Evolutionary conservation across 108 stramenopile species (phyloP).

Genomic region (Stephanodiscus minutulus): DNA sequence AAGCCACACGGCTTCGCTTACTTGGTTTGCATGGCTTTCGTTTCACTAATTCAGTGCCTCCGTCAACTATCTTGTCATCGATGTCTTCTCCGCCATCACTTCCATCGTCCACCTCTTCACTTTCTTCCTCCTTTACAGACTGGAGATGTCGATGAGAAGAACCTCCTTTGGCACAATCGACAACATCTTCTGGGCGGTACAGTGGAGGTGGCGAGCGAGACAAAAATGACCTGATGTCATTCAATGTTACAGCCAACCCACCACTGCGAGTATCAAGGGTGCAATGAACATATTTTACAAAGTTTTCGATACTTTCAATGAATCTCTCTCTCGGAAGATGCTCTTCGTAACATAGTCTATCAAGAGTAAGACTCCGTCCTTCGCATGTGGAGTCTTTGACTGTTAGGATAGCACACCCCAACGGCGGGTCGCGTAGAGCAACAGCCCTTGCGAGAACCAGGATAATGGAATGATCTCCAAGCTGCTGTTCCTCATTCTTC

Average conservation of each 20-base stretch:
- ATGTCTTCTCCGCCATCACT: conserved; percentile 26
- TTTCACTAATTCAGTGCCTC: conserved; percentile 11
- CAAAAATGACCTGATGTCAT: conserved; percentile 9
- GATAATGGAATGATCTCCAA: conserved; percentile 51
- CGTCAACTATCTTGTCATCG: conserved; percentile 13
- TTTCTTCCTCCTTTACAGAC: conserved; percentile 48
- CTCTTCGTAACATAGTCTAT: conserved; percentile 58
- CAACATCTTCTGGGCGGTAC: conserved; percentile 10
- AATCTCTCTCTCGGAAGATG: conserved; percentile 74
- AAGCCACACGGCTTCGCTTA: conserved; percentile 12
- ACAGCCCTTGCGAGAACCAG: conserved; percentile 72
- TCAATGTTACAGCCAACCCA: conserved; percentile 10
- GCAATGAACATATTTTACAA: conserved; percentile 68
- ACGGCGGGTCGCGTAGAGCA: conserved; percentile 63
- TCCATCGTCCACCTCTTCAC: conserved; percentile 26
- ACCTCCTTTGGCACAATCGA: conserved; percentile 9
- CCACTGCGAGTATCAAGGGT: conserved; percentile 9
- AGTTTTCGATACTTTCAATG: conserved; percentile 63
- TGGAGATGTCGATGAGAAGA: conserved; percentile 21
- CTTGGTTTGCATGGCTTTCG: conserved; percentile 10
- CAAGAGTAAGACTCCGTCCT: conserved; percentile 51
- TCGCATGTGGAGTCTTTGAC: conserved; percentile 52
- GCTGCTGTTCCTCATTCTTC: conserved; percentile 12
- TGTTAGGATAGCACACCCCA: conserved; percentile 76
- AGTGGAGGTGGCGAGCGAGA: not conserved